Conservation (phyloP, 2,329 filamentous ascomycete species). For the Neurospora sp. region DNA sequence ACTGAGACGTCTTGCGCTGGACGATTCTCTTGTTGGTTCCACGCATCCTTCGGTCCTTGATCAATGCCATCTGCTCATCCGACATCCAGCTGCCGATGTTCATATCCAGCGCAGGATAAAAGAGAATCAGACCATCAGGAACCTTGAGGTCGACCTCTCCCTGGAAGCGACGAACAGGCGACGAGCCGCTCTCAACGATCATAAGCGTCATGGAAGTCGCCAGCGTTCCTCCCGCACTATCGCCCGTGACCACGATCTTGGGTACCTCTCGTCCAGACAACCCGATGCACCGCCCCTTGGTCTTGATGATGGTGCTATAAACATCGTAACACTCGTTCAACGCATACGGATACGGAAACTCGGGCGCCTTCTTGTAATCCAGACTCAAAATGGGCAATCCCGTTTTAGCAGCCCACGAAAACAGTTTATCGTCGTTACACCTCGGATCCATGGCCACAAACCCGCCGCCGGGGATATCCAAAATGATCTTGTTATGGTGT, state of each 20-base stretch:
- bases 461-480: constrained; percentile 89
- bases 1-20: constrained; percentile 79
- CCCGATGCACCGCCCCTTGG: constrained; percentile 65
- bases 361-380: constrained; percentile 82
- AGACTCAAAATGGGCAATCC: constrained; percentile 83
- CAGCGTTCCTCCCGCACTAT: constrained; percentile 76
- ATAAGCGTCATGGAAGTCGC: constrained; percentile 76
- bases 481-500: constrained; percentile 65
- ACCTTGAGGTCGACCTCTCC: constrained; percentile 53
- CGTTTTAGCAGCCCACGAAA: constrained; percentile 83
- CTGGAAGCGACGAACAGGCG: constrained; percentile 44
- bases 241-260: constrained; percentile 63
- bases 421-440: constrained; percentile 85
- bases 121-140: constrained; percentile 72
- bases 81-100: constrained; percentile 99
- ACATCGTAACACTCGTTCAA: constrained; percentile 83
- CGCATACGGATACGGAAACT: constrained; percentile 76
- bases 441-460: constrained; percentile 97
- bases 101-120: constrained; percentile 90
- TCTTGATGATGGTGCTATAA: constrained; percentile 64
- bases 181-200: constrained; percentile 67
- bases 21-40: constrained; percentile 72
- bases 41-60: constrained; percentile 70
- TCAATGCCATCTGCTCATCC: constrained; percentile 92
- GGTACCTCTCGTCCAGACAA: constrained; percentile 57